A percentile compares a stretch with the other conserved stretches of the same genome.
These are phyloP conservation scores for Fomitopsis palustris DNA, from an alignment of 1,284 basidiomycete species.

Conservation along the genomic window DNA sequence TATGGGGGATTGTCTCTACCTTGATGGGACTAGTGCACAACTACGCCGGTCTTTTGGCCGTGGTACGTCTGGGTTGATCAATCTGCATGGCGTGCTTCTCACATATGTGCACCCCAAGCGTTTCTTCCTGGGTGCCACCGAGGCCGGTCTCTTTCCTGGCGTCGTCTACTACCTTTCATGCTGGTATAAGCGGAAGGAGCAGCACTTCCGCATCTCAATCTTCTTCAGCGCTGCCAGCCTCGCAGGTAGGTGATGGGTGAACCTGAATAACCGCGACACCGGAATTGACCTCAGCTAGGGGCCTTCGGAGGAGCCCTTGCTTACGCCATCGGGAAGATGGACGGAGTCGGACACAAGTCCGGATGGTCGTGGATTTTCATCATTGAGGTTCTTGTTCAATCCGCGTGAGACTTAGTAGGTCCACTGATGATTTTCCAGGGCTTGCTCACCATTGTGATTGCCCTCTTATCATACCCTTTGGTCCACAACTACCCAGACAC, in stretches of 20 bases:
- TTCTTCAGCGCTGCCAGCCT: slow-evolving; percentile 57
- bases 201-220: slow-evolving; percentile 27
- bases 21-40: slow-evolving; percentile 57
- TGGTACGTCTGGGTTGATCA: slow-evolving; percentile 31
- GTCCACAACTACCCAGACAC: slow-evolving; percentile 35
- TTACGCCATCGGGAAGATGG: slow-evolving; percentile 50
- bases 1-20: slow-evolving; percentile 37
- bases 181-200: slow-evolving; percentile 21
- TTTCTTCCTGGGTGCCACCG: slow-evolving; percentile 49
- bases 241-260: slow-evolving; percentile 34
- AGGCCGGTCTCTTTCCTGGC: slow-evolving; percentile 48
- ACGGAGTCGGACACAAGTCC: slow-evolving; percentile 41
- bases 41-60: slow-evolving; percentile 51
- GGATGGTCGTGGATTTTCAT: slow-evolving; percentile 67
- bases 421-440: slow-evolving; percentile 53
- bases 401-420: slow-evolving; percentile 48
- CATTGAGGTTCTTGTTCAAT: slow-evolving; percentile 35
- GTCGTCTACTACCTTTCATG: slow-evolving; percentile 49
- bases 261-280: not conserved
- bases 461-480: slow-evolving; percentile 31
- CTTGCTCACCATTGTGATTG: slow-evolving; percentile 35
- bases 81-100: slow-evolving; percentile 12
- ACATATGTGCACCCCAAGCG: slow-evolving; percentile 21
- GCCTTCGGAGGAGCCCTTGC: slow-evolving; percentile 44
- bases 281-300: slow-evolving; percentile 11